These are phyloP conservation scores for Astrothelium macrocarpum DNA, from an alignment of 495 filamentous ascomycete species.

Conservation along the genomic window DNA sequence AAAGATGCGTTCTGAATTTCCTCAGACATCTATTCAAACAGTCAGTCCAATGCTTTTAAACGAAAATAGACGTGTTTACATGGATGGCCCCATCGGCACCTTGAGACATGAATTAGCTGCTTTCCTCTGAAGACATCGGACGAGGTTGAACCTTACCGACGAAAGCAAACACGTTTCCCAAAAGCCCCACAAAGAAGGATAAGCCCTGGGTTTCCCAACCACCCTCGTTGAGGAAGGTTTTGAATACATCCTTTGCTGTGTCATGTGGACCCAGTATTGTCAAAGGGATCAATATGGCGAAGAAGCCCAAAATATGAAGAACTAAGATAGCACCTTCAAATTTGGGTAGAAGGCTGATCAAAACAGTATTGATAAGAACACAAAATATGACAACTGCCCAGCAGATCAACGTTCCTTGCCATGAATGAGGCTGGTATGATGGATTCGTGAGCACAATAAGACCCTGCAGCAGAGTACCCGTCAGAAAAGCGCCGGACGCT, in stretches of 20 bases:
- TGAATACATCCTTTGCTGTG: conserved; percentile 8
- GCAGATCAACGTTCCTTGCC: conserved; percentile 38
- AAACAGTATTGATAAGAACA: conserved; percentile 36
- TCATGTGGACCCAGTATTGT: conserved; percentile 13
- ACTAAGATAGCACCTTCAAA: conserved; percentile 13
- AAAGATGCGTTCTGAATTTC: conserved; percentile 7
- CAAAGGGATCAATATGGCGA: conserved; percentile 16
- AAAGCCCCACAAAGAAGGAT: conserved; percentile 11
- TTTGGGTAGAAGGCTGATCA: conserved; percentile 10
- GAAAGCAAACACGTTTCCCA: conserved; percentile 6
- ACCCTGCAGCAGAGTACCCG: conserved; percentile 28
- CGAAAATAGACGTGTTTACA: not conserved
- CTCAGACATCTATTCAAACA: not conserved
- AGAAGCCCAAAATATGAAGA: conserved; percentile 13
- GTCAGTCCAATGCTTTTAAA: not conserved
- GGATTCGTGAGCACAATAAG: conserved; percentile 16
- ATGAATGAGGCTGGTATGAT: conserved; percentile 31
- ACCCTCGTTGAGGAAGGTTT: conserved; percentile 9
- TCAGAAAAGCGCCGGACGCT: conserved; percentile 14
- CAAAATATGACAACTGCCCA: conserved; percentile 36
- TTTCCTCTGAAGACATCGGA: not conserved
- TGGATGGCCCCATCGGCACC: conserved; percentile 16
- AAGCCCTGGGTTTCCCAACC: conserved; percentile 11
- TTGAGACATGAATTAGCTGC: not conserved
- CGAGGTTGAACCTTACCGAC: conserved; percentile 6